A percentile compares a stretch with the other conserved stretches of the same genome.
Conservation (phyloP, 805 yeast genomes). For the Candida railenensis region DNA sequence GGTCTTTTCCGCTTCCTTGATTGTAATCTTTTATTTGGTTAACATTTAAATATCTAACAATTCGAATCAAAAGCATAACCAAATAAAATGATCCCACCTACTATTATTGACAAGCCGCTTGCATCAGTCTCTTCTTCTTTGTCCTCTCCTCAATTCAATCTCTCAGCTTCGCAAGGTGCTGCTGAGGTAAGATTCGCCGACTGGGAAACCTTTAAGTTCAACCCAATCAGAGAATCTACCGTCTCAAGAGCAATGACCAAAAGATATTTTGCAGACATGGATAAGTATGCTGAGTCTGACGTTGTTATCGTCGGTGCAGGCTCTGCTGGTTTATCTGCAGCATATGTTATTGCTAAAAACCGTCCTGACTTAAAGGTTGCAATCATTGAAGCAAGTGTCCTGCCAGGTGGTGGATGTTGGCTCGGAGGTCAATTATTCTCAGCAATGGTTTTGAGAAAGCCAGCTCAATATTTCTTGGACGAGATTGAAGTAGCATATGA, state of each 20-base stretch:
- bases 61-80: not conserved
- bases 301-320: constrained; percentile 79
- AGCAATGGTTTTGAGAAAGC: constrained; percentile 79
- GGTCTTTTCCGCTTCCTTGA: not conserved
- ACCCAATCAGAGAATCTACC: constrained; percentile 74
- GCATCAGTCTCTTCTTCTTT: not conserved
- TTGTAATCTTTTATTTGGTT: not conserved
- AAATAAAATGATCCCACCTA: constrained; percentile 32
- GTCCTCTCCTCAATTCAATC: constrained; percentile 19
- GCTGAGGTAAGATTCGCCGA: constrained; percentile 40
- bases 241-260: constrained; percentile 80
- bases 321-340: constrained; percentile 73
- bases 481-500: constrained; percentile 66
- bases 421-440: constrained; percentile 75
- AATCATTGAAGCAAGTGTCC: constrained; percentile 69
- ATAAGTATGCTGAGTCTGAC: constrained; percentile 73
- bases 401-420: constrained; percentile 82
- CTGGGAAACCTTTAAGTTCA: constrained; percentile 68
- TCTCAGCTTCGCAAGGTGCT: constrained; percentile 19
- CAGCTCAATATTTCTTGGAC: constrained; percentile 67
- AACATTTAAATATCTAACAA: not conserved
- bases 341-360: constrained; percentile 68
- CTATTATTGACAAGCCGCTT: constrained; percentile 17
- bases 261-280: constrained; percentile 70
- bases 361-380: constrained; percentile 77